Conservation (phyloP, 306 rosid genomes). For the Pterocarpus macrocarpus region DNA sequence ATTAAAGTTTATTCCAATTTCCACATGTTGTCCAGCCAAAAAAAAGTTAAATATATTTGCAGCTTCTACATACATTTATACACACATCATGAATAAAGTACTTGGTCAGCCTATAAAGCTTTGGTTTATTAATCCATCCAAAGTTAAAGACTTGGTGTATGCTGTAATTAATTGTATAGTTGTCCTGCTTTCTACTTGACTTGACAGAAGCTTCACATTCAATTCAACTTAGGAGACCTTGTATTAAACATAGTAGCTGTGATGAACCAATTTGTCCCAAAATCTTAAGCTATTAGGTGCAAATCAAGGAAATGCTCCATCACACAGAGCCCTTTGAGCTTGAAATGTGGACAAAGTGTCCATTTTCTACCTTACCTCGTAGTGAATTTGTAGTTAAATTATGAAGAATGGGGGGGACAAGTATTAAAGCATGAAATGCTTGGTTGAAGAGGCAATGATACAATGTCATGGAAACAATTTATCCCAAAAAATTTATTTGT, state of each 20-base stretch:
- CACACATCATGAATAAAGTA: background rate
- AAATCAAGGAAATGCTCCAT: background rate
- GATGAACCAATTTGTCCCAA: background rate
- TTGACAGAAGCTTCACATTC: background rate
- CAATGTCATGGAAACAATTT: background rate
- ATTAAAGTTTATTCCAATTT: background rate
- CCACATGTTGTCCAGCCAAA: background rate
- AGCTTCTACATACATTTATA: constrained; percentile 5
- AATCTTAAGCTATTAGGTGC: background rate
- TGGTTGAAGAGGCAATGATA: constrained; percentile 17
- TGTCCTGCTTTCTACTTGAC: constrained; percentile 3
- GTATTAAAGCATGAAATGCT: constrained; percentile 18
- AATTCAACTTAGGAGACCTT: background rate
- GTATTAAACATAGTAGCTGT: background rate
- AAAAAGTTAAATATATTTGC: background rate
- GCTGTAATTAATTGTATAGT: background rate
- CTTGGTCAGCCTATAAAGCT: background rate
- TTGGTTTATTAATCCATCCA: background rate
- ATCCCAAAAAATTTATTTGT: constrained; percentile 5
- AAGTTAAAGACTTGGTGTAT: background rate
- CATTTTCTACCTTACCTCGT: background rate
- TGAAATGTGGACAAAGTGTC: background rate
- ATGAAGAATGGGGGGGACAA: background rate
- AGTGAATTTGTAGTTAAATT: constrained; percentile 8
- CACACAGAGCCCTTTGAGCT: background rate